Conservation (phyloP, 2,329 filamentous ascomycete genomes). For the Emergomyces pasteurianus region DNA sequence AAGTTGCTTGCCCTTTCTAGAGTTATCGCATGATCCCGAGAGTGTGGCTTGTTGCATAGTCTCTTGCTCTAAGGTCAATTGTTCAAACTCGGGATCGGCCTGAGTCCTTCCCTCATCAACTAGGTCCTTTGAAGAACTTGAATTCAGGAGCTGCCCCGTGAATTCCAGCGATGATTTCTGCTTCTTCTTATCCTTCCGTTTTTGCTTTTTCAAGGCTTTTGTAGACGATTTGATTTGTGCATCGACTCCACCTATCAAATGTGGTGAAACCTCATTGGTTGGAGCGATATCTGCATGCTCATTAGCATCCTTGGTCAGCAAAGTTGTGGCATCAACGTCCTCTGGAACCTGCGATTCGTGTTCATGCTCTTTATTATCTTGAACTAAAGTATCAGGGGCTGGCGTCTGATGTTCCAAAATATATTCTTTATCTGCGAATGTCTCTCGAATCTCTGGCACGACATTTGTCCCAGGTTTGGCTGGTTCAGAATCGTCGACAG, state of each 20-base stretch:
- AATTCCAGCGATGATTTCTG: conserved; percentile 6
- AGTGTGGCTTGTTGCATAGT: not conserved
- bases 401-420: not conserved
- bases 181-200: conserved; percentile 18
- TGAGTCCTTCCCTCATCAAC: not conserved
- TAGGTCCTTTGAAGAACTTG: not conserved
- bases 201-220: conserved; percentile 15
- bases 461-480: not conserved
- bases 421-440: not conserved
- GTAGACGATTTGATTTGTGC: conserved; percentile 2
- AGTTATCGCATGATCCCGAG: not conserved
- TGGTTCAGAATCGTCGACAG: conserved; percentile 6
- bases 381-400: not conserved
- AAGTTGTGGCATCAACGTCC: not conserved
- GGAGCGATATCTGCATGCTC: not conserved
- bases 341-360: not conserved
- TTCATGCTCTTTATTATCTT: not conserved
- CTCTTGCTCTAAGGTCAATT: not conserved
- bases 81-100: not conserved
- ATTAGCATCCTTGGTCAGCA: not conserved
- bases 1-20: not conserved
- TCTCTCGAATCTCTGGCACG: not conserved
- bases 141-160: not conserved
- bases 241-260: conserved; percentile 4
- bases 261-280: conserved; percentile 13